A percentile compares a stretch with the other conserved stretches of the same genome.
phyloP scores from a whole-genome alignment of 2,329 filamentous ascomycete genomes.

The Penicillium sp. region DNA sequence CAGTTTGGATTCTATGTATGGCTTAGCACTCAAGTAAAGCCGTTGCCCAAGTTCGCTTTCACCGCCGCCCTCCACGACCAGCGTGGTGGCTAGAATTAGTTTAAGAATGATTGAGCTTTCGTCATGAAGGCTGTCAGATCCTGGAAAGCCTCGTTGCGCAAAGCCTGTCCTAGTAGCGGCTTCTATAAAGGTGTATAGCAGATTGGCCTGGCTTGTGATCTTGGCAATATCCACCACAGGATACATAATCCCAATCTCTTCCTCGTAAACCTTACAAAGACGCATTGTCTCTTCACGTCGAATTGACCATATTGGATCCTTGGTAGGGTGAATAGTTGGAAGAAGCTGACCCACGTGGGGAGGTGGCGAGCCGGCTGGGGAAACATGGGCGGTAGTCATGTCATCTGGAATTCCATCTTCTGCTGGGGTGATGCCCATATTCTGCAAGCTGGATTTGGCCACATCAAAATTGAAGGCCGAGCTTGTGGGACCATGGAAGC shows the following conservation, averaged over 20 bases:
- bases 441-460: slow-evolving; percentile 80
- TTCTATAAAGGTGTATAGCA: slow-evolving; percentile 71
- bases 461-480: slow-evolving; percentile 82
- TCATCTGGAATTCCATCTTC: slow-evolving; percentile 64
- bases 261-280: slow-evolving; percentile 76
- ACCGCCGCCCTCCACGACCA: slow-evolving; percentile 76
- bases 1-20: slow-evolving; percentile 64
- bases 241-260: slow-evolving; percentile 91
- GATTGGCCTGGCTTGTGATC: slow-evolving; percentile 67
- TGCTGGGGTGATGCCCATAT: slow-evolving; percentile 75
- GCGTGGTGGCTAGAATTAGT: slow-evolving; percentile 73
- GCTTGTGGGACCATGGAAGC: slow-evolving; percentile 82
- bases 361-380: slow-evolving; percentile 50
- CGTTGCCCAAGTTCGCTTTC: slow-evolving; percentile 71
- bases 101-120: slow-evolving; percentile 72
- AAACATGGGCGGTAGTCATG: slow-evolving; percentile 52
- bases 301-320: slow-evolving; percentile 79
- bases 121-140: slow-evolving; percentile 60
- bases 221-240: slow-evolving; percentile 74
- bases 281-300: slow-evolving; percentile 76
- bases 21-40: slow-evolving; percentile 74
- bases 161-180: slow-evolving; percentile 60
- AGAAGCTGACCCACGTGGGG: slow-evolving; percentile 34
- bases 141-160: slow-evolving; percentile 54
- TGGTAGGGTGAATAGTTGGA: slow-evolving; percentile 45